Conservation (phyloP, 2,329 filamentous ascomycete species). For the Ophiostoma australiae region DNA sequence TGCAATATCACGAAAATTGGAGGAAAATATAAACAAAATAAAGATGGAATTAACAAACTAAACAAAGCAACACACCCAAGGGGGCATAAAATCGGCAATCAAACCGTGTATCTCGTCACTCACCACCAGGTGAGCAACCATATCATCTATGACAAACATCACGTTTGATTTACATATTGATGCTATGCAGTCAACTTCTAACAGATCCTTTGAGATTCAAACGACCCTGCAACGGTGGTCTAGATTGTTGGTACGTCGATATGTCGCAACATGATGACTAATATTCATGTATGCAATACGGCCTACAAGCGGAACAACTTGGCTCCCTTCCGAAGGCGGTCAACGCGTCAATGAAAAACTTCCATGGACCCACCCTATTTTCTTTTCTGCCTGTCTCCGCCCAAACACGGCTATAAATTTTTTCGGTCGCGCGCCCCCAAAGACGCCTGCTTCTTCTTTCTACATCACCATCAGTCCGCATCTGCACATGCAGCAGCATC, state of each 20-base stretch:
- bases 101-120: background rate
- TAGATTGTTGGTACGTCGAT: background rate
- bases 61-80: too few species aligned
- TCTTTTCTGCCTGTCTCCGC: conserved; percentile 15
- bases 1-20: too few species aligned
- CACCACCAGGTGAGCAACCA: background rate
- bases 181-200: background rate
- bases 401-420: conserved; percentile 23
- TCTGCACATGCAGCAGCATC: background rate
- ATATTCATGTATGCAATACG: background rate
- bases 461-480: background rate
- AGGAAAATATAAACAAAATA: too few species aligned
- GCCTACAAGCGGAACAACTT: background rate
- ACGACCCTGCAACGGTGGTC: conserved; percentile 1
- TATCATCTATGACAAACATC: background rate
- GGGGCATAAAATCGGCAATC: too few species aligned
- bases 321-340: background rate
- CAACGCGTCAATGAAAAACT: background rate
- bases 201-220: background rate
- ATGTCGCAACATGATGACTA: too few species aligned
- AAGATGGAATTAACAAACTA: too few species aligned
- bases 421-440: conserved; percentile 11
- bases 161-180: background rate
- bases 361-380: conserved; percentile 8
- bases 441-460: conserved; percentile 3